phyloP scores from a whole-genome alignment of 768 basidiomycete genomes.

The Rhodotorula sphaerocarpa region DNA sequence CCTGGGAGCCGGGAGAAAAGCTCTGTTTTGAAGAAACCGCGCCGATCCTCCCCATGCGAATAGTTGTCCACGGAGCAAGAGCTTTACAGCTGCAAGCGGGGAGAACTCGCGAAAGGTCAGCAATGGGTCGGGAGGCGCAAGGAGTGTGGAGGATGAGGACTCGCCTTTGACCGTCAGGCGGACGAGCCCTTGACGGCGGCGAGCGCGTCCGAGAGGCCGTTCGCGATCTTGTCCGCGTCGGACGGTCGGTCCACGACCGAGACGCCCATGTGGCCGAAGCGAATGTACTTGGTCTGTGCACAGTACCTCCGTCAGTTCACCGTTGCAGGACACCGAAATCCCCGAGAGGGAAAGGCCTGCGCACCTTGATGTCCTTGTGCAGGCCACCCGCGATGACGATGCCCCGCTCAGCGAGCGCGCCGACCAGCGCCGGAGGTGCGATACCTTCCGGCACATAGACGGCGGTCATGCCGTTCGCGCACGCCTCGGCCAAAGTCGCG shows the following conservation, averaged over 20 bases:
- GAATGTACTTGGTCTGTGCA: slow-evolving; percentile 9
- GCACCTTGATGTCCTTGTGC: slow-evolving; percentile 63
- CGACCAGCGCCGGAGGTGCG: slow-evolving; percentile 65
- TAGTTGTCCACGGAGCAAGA: no score
- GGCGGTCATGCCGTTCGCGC: slow-evolving; percentile 94
- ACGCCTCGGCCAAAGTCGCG: slow-evolving; percentile 29
- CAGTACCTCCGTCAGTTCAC: background rate
- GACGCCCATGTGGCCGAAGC: slow-evolving; percentile 84
- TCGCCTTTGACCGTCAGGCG: no score
- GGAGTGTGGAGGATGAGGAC: no score
- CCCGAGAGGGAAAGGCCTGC: background rate
- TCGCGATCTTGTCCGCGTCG: slow-evolving; percentile 66
- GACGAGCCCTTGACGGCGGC: slow-evolving; percentile 12
- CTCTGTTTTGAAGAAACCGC: no score
- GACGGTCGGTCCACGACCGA: slow-evolving; percentile 48
- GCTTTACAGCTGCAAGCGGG: background rate
- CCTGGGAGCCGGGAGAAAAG: no score
- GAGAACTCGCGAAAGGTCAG: no score
- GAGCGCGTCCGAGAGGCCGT: slow-evolving; percentile 50
- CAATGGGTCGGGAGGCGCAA: no score
- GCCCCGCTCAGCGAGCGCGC: slow-evolving; percentile 60
- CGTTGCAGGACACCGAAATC: background rate
- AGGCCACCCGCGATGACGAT: slow-evolving; percentile 82
- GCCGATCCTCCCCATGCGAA: no score
- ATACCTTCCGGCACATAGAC: slow-evolving; percentile 79